Evolutionary conservation across 176 grass and related monocot species (phyloP), one percentile per base, ranked within the genome.

Genomic region (Puya raimondii): DNA sequence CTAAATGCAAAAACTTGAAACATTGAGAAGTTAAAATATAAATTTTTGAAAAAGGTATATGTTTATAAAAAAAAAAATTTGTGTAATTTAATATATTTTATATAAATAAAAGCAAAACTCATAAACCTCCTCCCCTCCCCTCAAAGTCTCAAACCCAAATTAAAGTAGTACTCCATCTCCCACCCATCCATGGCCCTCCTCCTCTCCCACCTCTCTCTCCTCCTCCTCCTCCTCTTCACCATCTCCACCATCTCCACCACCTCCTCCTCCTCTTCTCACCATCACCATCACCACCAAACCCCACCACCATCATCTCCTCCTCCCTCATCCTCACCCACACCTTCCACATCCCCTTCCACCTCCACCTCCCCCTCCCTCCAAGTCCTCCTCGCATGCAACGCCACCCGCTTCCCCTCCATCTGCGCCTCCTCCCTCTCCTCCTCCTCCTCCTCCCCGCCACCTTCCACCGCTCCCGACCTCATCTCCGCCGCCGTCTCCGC

Each of bases 331-430:
- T 59, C 48, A 53, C 68, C 53, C 59, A 61, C 22, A 54, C 71
- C 47, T 21, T 58, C 22, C 48, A 58, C 64, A n/a, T n/a, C n/a
- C n/a, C n/a, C n/a, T 65, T 74, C 27, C 67, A 49, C 10, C 48
- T 33, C 58, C 63, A 18, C 14, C 23, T 53, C 80, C 15, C 10
- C 68, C 15, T 2, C 66, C 64, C 9, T 78, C 54, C 70, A 77
- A 1, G 76, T 90, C 80, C 79, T 81, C 69, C 87, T 74, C n/a
- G 89, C 86, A 63, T 97, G 87, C 78, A 79, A 85, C 63, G 89
- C 94, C 64, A 90, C 94, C 50, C 89, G 84, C 14, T 88, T 84
- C 80, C 65, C 74, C 10, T 67, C 82, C 11, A 29, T 64, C 23
- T 97, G 94, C 84, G 56, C 88, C 71, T 77, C 84, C 54, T 80